Percentiles rank a stretch among this genome's conserved stretches.
Evolutionary conservation across 257 asterid genomes (phyloP).

Genomic region (Solanum commersonii): DNA sequence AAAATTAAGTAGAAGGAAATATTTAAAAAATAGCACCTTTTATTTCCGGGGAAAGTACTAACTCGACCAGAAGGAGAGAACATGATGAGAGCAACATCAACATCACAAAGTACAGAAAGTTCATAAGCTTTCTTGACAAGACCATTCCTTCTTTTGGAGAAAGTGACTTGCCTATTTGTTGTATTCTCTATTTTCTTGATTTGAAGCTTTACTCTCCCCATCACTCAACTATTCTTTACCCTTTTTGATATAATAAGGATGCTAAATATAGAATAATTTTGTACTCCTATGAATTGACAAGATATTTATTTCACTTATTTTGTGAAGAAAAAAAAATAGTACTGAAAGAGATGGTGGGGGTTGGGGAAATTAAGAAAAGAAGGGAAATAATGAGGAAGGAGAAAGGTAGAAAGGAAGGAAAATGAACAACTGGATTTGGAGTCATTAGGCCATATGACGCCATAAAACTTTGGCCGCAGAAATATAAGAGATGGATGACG

Average conservation of each 20-base stretch:
- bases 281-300: neutral
- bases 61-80: slow-evolving; percentile 93
- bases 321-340: neutral
- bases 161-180: slow-evolving; percentile 96
- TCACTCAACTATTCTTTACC: neutral
- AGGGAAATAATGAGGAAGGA: neutral
- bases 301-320: neutral
- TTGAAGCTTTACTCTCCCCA: slow-evolving; percentile 96
- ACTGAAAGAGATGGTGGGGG: neutral
- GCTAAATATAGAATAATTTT: slow-evolving; percentile 26
- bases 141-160: slow-evolving; percentile 93
- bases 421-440: slow-evolving; percentile 32
- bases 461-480: slow-evolving; percentile 15
- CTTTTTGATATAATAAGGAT: slow-evolving; percentile 15
- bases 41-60: slow-evolving; percentile 63
- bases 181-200: slow-evolving; percentile 92
- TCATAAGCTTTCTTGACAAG: slow-evolving; percentile 96
- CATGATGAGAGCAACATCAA: slow-evolving; percentile 91
- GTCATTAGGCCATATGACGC: slow-evolving; percentile 61
- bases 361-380: neutral
- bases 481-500: neutral
- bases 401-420: neutral
- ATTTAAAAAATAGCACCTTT: slow-evolving; percentile 15
- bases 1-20: neutral
- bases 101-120: slow-evolving; percentile 94